Evolutionary conservation across 805 yeast species (phyloP), one percentile per base, ranked within the genome.

Genomic region (Zygoascus flipseniorum): DNA sequence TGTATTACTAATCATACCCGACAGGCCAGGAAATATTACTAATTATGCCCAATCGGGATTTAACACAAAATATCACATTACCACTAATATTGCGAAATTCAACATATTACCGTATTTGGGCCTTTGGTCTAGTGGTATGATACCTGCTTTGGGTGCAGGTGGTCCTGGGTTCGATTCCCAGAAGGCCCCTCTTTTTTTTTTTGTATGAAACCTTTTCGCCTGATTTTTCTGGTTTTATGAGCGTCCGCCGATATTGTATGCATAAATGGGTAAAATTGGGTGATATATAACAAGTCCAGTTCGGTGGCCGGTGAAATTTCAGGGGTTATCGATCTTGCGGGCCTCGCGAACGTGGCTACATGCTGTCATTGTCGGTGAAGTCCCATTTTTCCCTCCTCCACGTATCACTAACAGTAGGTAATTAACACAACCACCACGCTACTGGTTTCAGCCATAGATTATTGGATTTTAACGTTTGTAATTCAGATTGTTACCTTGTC

Each of bases 121-220:
- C 62, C 60, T 59, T 60, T 60, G 62, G 63, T 60, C 63, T 60
- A 60, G 63, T 57, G 58, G 62, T 60, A 60, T 60, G 63, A 60
- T 60, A 57, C 63, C 59, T 61, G 63, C 62, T 60, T 60, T 60
- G 63, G 63, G 63, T 58, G 62, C 61, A 61, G 60, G 63, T 57
- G 63, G 64, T 57, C 62, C 62, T 50, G 64, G 64, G 64, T 60
- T 60, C 63, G 58, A 60, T 60, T 60, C 64, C 63, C 62, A 50
- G 64, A 60, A 60, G 60, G 62, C 61, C 63, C 64, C 64, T 14
- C 43, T 53, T 43, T 56, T 60, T 58, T 53, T 49, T 32, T 14
- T 14, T 32, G 39, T 14, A 10, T 10, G 39, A 32, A 14, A 10
- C 14, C 14, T 32, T 32, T 32, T 32, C 39, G 13, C 39, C 13